Base-by-base conservation (phyloP, 2,329 filamentous ascomycete species). In the Thermoascus crustaceus region DNA sequence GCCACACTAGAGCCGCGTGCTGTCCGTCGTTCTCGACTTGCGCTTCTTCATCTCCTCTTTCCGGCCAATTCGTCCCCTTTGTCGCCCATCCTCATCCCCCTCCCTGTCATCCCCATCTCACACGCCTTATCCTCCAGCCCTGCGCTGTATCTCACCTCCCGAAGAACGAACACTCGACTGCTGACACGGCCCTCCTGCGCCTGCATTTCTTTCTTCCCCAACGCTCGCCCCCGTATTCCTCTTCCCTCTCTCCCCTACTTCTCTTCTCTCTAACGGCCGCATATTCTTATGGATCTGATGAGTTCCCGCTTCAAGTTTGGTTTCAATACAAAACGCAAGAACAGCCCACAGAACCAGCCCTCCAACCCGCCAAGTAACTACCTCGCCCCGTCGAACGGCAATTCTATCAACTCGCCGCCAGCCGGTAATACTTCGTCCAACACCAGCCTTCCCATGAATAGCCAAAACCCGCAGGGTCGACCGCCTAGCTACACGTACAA, bases 401-500 rank as follows among this genome's bases (percentile, higher is more conserved):
- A 53, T 26, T 53, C 58, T 22, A 39, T 52, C 30, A 57, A 54
- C 26, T 55, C 61, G 33, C 56, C 61, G 25, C 56, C 60, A 23
- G 57, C 58, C 32, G 52, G 55, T 40, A 52, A 56, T 46, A 68
- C 63, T 50, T 61, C 66, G 29, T 71, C 68, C 19, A 64, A 60
- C 35, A 65, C 68, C 40, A 72, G 69, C 47, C 63, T 72, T 30
- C 61, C 71, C 48, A 77, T 77, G 69, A 78, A 76, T 47, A 57
- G 56, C 37, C 64, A 63, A 45, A 69, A 72, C 44, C 66, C 67
- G 26, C 64, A 75, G 47, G 76, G 75, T 47, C 71, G 76, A 41
- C 77, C 77, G 48, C 77, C 77, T 27, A 78, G 74, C 53, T 81
- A 81, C 57, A 72, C 74, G 40, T 75, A 76, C 51, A 62, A 61